These are phyloP conservation scores for Arthrinium phaeospermum DNA, from an alignment of 2,329 filamentous ascomycete species.

Conservation along the genomic window DNA sequence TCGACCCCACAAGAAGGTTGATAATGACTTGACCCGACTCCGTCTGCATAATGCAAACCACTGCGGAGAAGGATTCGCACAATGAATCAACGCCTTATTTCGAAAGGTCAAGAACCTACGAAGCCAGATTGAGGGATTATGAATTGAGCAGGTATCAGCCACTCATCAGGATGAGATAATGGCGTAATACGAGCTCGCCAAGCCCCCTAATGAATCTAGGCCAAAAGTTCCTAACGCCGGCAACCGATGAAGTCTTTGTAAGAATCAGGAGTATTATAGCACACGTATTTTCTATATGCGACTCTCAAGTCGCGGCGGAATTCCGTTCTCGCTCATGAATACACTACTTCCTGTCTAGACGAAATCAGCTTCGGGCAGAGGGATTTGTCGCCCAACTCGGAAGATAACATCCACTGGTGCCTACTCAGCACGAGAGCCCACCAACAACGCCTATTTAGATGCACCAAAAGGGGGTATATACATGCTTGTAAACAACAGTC, in stretches of 20 bases:
- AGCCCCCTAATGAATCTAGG: not conserved
- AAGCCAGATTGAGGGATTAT: too few relatives aligned
- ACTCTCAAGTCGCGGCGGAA: not conserved
- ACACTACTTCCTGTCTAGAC: not conserved
- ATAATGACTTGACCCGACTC: not conserved
- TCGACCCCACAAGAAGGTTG: not conserved
- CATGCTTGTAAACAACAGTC: not conserved
- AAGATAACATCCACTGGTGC: not conserved
- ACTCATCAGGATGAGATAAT: not conserved
- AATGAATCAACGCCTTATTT: not conserved
- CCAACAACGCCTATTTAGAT: not conserved
- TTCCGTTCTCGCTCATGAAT: not conserved
- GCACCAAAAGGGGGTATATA: not conserved
- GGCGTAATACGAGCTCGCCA: slow-evolving; percentile 9
- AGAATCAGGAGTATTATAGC: not conserved
- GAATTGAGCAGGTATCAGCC: not conserved
- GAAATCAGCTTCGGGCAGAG: not conserved
- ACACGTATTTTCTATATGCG: not conserved
- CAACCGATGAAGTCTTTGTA: not conserved
- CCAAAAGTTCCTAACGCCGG: not conserved
- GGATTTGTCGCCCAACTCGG: not conserved
- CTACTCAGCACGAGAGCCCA: not conserved
- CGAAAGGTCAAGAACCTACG: not conserved
- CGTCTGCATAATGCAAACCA: not conserved
- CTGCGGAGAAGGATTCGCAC: not conserved